These are phyloP conservation scores for Trichoderma atroviride DNA, from an alignment of 2,329 filamentous ascomycete genomes.

Conservation along the genomic window DNA sequence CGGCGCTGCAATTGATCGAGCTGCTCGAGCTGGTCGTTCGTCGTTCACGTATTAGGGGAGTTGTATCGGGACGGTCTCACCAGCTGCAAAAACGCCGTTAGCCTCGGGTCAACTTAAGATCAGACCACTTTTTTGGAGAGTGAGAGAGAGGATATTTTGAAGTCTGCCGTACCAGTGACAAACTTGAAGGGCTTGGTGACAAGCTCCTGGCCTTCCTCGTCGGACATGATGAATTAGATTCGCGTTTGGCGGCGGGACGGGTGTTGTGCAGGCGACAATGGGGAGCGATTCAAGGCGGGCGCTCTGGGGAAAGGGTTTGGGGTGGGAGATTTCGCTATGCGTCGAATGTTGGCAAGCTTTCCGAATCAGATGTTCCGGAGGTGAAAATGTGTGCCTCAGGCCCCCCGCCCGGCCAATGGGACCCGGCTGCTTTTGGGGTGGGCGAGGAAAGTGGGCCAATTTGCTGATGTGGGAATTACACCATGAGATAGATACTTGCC, in stretches of 20 bases:
- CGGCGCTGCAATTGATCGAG: slow-evolving; percentile 33
- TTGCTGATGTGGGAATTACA: slow-evolving; percentile 36
- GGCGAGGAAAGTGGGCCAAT: slow-evolving; percentile 32
- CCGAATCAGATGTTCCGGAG: slow-evolving; percentile 48
- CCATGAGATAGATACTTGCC: slow-evolving; percentile 38
- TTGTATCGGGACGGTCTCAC: slow-evolving; percentile 41
- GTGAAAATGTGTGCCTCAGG: slow-evolving; percentile 46
- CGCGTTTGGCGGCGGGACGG: slow-evolving; percentile 40
- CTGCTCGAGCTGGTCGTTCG: slow-evolving; percentile 29
- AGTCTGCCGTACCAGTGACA: slow-evolving; percentile 78
- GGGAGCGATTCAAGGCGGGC: slow-evolving; percentile 29
- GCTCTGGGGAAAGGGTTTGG: slow-evolving; percentile 38
- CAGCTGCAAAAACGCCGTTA: slow-evolving; percentile 46
- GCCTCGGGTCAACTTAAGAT: slow-evolving; percentile 41
- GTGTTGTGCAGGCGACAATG: slow-evolving; percentile 28
- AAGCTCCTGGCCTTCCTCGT: slow-evolving; percentile 75
- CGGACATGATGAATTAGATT: slow-evolving; percentile 72
- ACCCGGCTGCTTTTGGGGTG: slow-evolving; percentile 27
- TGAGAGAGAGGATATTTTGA: slow-evolving; percentile 43
- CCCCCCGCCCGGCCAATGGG: slow-evolving; percentile 42
- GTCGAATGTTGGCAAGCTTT: slow-evolving; percentile 38
- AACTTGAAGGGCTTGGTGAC: slow-evolving; percentile 99
- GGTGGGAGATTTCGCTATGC: slow-evolving; percentile 38
- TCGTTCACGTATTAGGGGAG: slow-evolving; percentile 29
- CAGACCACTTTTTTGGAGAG: slow-evolving; percentile 43